phyloP scores from a whole-genome alignment of 2,329 filamentous ascomycete genomes.

The Akanthomyces lecanii region DNA sequence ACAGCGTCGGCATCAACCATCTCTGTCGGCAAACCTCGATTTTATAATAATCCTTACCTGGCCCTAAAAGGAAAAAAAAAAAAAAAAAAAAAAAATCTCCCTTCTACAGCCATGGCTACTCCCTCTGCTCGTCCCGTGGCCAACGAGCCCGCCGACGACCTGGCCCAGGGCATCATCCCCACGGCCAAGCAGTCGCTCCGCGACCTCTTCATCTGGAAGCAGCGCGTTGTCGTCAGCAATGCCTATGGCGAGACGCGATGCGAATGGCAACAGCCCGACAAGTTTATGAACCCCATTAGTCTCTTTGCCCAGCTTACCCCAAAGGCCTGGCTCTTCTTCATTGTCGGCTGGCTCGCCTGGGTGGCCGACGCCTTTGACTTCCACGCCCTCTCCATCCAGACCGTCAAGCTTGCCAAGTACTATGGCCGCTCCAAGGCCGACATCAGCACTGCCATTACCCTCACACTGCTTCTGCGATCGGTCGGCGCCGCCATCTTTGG shows the following conservation, averaged over 20 bases:
- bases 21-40: not conserved
- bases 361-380: slow-evolving; percentile 82
- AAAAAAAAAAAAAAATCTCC: not conserved
- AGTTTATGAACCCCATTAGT: slow-evolving; percentile 65
- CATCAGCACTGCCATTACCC: slow-evolving; percentile 69
- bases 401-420: slow-evolving; percentile 59
- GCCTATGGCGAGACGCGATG: slow-evolving; percentile 59
- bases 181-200: slow-evolving; percentile 60
- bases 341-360: slow-evolving; percentile 72
- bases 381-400: slow-evolving; percentile 75
- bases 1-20: not conserved
- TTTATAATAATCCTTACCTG: not conserved
- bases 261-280: slow-evolving; percentile 65
- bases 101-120: not conserved
- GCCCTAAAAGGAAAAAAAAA: not conserved
- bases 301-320: slow-evolving; percentile 60
- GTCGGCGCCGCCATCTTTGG: slow-evolving; percentile 74
- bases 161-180: slow-evolving; percentile 61
- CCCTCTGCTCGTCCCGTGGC: not conserved
- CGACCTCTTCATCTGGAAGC: slow-evolving; percentile 70
- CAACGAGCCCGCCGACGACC: slow-evolving; percentile 57
- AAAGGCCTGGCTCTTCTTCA: slow-evolving; percentile 70
- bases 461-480: slow-evolving; percentile 70
- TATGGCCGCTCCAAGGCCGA: slow-evolving; percentile 54
- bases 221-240: slow-evolving; percentile 64